Conservation (phyloP, 106 monocot genomes). For the Acorus calamus region DNA sequence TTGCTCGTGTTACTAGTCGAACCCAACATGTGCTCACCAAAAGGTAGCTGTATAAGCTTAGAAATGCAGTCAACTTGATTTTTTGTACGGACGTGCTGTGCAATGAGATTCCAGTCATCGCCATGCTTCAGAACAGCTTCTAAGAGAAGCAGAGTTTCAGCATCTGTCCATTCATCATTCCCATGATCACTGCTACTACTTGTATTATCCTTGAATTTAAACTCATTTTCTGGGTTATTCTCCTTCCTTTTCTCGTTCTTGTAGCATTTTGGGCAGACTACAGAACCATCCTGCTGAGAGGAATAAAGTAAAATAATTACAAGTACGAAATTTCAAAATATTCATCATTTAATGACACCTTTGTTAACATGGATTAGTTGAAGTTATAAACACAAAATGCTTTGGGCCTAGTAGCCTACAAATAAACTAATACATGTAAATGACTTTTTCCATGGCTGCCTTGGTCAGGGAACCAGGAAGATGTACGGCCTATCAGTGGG, state of each 20-base stretch:
- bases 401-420: too few species aligned
- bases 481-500: too few species aligned
- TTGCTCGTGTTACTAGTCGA: conserved; percentile 25
- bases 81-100: conserved; percentile 77
- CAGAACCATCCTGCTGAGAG: conserved; percentile 32
- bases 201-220: conserved; percentile 9
- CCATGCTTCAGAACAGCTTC: conserved; percentile 83
- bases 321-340: too few species aligned
- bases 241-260: conserved; percentile 19
- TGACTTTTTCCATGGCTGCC: too few species aligned
- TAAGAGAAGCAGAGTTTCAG: conserved; percentile 79
- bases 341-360: too few species aligned
- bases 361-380: too few species aligned
- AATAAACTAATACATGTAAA: too few species aligned
- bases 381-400: too few species aligned
- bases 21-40: conserved; percentile 67
- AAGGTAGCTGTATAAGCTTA: conserved; percentile 74
- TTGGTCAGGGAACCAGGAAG: too few species aligned
- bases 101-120: conserved; percentile 93
- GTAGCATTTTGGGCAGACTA: conserved; percentile 58
- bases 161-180: conserved; percentile 56
- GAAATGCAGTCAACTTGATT: conserved; percentile 77
- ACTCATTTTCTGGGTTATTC: conserved; percentile 18
- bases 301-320: background rate
- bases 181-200: conserved; percentile 7